Percentiles rank a stretch among this genome's conserved stretches.
Conservation (phyloP, 2,329 filamentous ascomycete species). For the Dryadomyces quercus-mongolicae region DNA sequence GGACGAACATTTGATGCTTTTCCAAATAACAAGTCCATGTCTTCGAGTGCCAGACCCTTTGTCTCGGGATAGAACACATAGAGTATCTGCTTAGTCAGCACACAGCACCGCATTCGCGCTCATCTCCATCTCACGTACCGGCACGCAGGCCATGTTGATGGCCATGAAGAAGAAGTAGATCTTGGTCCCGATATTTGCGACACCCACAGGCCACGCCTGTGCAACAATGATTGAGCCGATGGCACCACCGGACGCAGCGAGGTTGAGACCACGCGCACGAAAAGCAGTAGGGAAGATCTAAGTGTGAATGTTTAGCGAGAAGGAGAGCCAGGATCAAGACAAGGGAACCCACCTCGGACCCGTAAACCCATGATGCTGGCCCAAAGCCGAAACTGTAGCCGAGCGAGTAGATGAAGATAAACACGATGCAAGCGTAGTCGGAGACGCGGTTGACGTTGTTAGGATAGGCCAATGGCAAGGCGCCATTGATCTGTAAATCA, state of each 20-base stretch:
- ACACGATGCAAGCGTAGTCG: conserved; percentile 38
- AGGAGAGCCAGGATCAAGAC: background rate
- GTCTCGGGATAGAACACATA: conserved; percentile 32
- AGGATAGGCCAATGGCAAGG: conserved; percentile 37
- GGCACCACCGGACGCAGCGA: conserved; percentile 41
- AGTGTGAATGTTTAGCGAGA: background rate
- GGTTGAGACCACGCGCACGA: conserved; percentile 43
- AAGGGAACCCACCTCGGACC: conserved; percentile 34
- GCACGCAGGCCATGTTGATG: conserved; percentile 34
- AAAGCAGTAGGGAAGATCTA: conserved; percentile 45
- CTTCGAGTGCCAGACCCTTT: conserved; percentile 27
- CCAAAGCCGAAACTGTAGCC: conserved; percentile 47
- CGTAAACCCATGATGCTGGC: conserved; percentile 45
- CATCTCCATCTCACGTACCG: conserved; percentile 20
- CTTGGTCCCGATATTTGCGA: conserved; percentile 33
- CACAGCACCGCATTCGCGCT: no score
- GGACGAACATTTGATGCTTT: background rate
- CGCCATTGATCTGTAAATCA: conserved; percentile 36
- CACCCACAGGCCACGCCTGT: conserved; percentile 43
- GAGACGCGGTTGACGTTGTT: conserved; percentile 32
- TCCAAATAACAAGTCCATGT: conserved; percentile 32
- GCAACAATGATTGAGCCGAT: conserved; percentile 41
- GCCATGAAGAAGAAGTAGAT: conserved; percentile 48
- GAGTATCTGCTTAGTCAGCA: conserved; percentile 20
- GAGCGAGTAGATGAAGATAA: conserved; percentile 46